Conservation (phyloP, 345 rosid species). For the Populus tremula region DNA sequence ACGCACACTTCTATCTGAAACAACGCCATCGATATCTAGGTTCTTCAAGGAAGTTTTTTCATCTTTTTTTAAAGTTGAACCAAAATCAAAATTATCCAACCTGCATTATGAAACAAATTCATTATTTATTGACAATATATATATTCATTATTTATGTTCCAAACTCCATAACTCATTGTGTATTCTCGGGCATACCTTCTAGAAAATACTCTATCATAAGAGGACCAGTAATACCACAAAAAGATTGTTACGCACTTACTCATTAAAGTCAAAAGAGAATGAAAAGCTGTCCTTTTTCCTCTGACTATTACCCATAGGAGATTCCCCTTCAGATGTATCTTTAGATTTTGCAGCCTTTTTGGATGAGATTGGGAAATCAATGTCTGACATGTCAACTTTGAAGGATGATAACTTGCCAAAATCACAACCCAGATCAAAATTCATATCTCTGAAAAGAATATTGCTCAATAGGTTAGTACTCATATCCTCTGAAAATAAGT, state of each 20-base stretch:
- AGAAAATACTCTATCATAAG: not conserved
- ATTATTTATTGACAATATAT: no score
- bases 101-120: slow-evolving; percentile 37
- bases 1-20: slow-evolving; percentile 32
- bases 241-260: slow-evolving; percentile 36
- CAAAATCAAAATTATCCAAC: slow-evolving; percentile 54
- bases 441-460: slow-evolving; percentile 60
- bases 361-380: slow-evolving; percentile 66
- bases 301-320: slow-evolving; percentile 30
- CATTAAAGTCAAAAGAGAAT: slow-evolving; percentile 77
- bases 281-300: slow-evolving; percentile 43
- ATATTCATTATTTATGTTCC: slow-evolving; percentile 8
- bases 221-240: slow-evolving; percentile 6
- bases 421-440: slow-evolving; percentile 69
- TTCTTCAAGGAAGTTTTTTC: slow-evolving; percentile 32
- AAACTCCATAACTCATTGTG: slow-evolving; percentile 6
- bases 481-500: not conserved
- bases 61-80: slow-evolving; percentile 40
- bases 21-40: slow-evolving; percentile 26
- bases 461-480: not conserved
- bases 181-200: not conserved
- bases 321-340: slow-evolving; percentile 50
- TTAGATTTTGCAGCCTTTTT: slow-evolving; percentile 49
- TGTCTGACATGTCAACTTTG: slow-evolving; percentile 72
- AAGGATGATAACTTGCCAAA: slow-evolving; percentile 72